Evolutionary conservation across 257 asterid genomes (phyloP).

Genomic region (Verbascum thapsus): DNA sequence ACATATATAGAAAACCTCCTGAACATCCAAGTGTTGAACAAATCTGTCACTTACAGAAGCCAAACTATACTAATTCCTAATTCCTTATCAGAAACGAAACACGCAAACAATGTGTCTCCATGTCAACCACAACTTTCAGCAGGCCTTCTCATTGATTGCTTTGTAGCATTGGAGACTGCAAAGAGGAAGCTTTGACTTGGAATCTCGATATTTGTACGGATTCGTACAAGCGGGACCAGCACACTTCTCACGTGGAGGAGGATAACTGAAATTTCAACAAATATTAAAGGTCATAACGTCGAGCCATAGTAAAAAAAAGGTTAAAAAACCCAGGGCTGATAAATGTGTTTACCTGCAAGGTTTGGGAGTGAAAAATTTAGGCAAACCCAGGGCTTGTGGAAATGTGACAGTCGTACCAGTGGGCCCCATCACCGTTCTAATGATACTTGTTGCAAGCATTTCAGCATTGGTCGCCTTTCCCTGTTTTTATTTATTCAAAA

Average conservation of each 20-base stretch:
- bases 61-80: slow-evolving; percentile 21
- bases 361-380: slow-evolving; percentile 58
- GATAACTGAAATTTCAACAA: slow-evolving; percentile 68
- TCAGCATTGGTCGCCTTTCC: slow-evolving; percentile 69
- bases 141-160: slow-evolving; percentile 64
- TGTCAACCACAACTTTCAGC: slow-evolving; percentile 32
- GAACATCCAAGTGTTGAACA: slow-evolving; percentile 12
- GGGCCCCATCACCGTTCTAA: slow-evolving; percentile 81
- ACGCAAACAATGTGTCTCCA: slow-evolving; percentile 28
- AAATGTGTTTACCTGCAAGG: slow-evolving; percentile 47
- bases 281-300: neutral
- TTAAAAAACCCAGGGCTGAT: neutral
- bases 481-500: slow-evolving; percentile 36
- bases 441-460: slow-evolving; percentile 67
- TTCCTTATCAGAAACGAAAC: slow-evolving; percentile 28
- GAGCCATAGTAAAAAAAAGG: neutral
- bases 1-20: slow-evolving; percentile 11
- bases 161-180: slow-evolving; percentile 96
- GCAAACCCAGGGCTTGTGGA: slow-evolving; percentile 83
- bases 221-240: slow-evolving; percentile 84
- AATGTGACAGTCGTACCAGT: slow-evolving; percentile 82
- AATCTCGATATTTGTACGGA: slow-evolving; percentile 91
- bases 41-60: slow-evolving; percentile 21
- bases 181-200: slow-evolving; percentile 87
- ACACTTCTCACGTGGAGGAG: slow-evolving; percentile 89